phyloP scores from a whole-genome alignment of 495 filamentous ascomycete species.

The Aspergillus biplanus region DNA sequence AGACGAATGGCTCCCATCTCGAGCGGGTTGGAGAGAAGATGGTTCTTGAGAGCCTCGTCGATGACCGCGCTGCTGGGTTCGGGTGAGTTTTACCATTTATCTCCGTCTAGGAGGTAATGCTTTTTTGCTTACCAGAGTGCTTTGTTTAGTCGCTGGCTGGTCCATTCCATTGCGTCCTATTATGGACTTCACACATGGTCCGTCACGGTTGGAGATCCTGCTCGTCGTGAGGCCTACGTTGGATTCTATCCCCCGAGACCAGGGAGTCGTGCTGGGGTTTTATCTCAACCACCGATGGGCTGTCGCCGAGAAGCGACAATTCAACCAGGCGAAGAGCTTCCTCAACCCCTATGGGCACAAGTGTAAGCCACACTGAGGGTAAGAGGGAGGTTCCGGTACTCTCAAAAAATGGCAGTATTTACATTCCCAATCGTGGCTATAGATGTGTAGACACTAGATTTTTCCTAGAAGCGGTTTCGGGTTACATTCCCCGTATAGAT shows the following conservation, averaged over 20 bases:
- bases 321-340: constrained; percentile 53
- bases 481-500: constrained; percentile 1
- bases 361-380: constrained; percentile 39
- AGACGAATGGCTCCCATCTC: constrained; percentile 48
- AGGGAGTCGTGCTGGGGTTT: constrained; percentile 32
- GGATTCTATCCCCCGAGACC: constrained; percentile 58
- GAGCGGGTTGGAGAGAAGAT: constrained; percentile 67
- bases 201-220: constrained; percentile 74
- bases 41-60: constrained; percentile 74
- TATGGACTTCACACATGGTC: constrained; percentile 89
- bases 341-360: constrained; percentile 63
- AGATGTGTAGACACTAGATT: constrained; percentile 5
- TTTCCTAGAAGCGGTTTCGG: neutral
- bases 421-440: neutral
- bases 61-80: constrained; percentile 77
- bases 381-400: neutral
- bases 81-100: constrained; percentile 60
- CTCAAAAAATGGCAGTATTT: neutral
- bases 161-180: constrained; percentile 89
- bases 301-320: constrained; percentile 36
- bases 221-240: constrained; percentile 87
- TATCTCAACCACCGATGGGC: constrained; percentile 27
- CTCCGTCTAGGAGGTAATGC: neutral
- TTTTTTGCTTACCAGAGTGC: constrained; percentile 18
- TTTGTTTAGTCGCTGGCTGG: constrained; percentile 77